phyloP scores from a whole-genome alignment of 1,139 yeast genomes.

The Pichia sp. region DNA sequence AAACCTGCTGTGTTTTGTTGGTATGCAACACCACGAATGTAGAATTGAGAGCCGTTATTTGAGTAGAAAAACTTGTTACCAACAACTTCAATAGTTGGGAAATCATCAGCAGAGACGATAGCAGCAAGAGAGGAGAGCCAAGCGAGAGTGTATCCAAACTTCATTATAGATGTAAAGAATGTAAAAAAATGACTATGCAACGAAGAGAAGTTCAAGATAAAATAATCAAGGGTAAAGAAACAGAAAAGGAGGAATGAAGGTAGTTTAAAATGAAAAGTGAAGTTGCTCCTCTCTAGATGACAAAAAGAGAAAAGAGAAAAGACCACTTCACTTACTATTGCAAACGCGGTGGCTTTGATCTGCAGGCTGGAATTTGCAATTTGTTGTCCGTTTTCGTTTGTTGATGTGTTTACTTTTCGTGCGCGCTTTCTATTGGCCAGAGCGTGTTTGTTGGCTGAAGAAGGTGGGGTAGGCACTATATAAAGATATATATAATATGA shows the following conservation, averaged over 20 bases:
- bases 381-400: not conserved
- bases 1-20: conserved; percentile 45
- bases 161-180: conserved; percentile 1
- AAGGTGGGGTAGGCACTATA: not conserved
- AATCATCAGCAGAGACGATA: conserved; percentile 14
- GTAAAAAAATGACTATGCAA: conserved; percentile 25
- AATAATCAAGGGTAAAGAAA: conserved; percentile 2
- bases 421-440: not conserved
- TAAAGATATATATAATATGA: too few species aligned
- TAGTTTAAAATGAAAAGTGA: not conserved
- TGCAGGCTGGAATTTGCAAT: not conserved
- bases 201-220: conserved; percentile 28
- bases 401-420: not conserved
- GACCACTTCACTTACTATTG: not conserved
- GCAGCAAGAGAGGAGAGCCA: conserved; percentile 12
- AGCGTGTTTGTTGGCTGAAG: not conserved
- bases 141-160: conserved; percentile 12
- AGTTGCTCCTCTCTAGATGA: not conserved
- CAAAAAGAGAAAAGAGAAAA: not conserved
- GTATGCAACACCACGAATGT: conserved; percentile 71
- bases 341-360: not conserved
- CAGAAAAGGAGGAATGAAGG: not conserved
- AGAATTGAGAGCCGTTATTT: conserved; percentile 70
- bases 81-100: conserved; percentile 43
- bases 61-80: conserved; percentile 71